Evolutionary conservation across 1,284 basidiomycete genomes (phyloP).

Genomic region (Paramarasmius palmivorus): DNA sequence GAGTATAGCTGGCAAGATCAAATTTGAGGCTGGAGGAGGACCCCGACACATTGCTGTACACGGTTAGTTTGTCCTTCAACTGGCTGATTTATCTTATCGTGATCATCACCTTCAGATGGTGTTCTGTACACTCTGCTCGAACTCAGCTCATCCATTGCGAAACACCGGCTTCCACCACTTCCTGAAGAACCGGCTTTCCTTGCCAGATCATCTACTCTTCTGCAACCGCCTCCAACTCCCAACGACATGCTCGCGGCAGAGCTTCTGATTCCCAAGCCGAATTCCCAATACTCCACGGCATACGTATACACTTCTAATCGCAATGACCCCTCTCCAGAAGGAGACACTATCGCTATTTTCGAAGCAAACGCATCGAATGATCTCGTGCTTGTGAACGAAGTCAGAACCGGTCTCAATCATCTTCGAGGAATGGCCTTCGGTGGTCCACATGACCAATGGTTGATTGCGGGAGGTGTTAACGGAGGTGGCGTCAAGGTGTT

Average conservation of each 20-base stretch:
- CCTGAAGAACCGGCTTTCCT: constrained; percentile 37
- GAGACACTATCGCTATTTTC: constrained; percentile 66
- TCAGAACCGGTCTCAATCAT: constrained; percentile 52
- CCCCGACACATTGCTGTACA: constrained; percentile 67
- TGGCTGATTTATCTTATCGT: neutral
- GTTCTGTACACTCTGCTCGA: constrained; percentile 67
- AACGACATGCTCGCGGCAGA: constrained; percentile 57
- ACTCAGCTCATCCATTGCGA: constrained; percentile 54
- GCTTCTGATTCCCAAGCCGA: constrained; percentile 51
- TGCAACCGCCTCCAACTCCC: constrained; percentile 37
- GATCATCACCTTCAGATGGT: constrained; percentile 36
- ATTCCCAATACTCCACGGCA: constrained; percentile 39
- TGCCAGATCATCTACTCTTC: constrained; percentile 45
- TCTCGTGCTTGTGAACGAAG: constrained; percentile 46
- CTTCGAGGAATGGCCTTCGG: constrained; percentile 54
- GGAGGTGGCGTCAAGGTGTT: constrained; percentile 54
- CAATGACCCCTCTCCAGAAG: constrained; percentile 58
- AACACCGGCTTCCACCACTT: constrained; percentile 37
- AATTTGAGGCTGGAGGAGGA: constrained; percentile 55
- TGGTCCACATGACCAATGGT: constrained; percentile 46
- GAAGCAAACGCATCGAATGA: constrained; percentile 38
- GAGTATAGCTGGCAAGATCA: constrained; percentile 43
- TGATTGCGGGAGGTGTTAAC: constrained; percentile 47
- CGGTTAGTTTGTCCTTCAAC: constrained; percentile 39
- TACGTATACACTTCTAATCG: constrained; percentile 66